Evolutionary conservation across 106 monocot genomes (phyloP).

Genomic region (Phalaenopsis equestris): DNA sequence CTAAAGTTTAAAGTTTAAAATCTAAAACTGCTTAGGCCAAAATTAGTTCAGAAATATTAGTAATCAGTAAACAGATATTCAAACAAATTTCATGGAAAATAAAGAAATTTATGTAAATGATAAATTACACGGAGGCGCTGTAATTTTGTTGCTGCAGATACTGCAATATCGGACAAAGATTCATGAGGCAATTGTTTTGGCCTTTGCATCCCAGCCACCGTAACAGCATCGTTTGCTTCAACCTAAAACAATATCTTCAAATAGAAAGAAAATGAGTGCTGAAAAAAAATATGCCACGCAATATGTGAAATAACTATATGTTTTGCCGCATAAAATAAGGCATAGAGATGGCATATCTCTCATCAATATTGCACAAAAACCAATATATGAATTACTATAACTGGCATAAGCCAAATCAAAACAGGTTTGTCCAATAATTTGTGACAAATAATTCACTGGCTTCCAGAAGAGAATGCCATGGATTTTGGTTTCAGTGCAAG

Average conservation of each 20-base stretch:
- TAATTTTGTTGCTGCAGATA: slow-evolving; percentile 87
- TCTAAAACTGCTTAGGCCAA: not conserved
- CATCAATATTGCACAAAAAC: not conserved
- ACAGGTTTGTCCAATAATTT: not conserved
- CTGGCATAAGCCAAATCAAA: too few species aligned
- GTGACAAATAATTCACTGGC: not conserved
- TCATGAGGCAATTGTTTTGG: slow-evolving; percentile 82
- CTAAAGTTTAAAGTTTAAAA: not conserved
- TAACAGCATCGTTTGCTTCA: slow-evolving; percentile 92
- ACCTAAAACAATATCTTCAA: slow-evolving; percentile 43
- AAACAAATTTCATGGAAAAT: not conserved
- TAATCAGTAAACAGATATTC: not conserved
- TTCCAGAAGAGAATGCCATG: not conserved
- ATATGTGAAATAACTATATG: not conserved
- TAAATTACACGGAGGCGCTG: slow-evolving; percentile 72
- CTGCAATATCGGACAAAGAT: slow-evolving; percentile 65
- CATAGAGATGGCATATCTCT: not conserved
- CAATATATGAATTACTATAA: not conserved
- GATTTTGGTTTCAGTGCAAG: not conserved
- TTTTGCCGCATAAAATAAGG: not conserved
- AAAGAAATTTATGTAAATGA: not conserved
- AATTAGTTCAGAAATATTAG: not conserved
- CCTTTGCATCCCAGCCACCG: slow-evolving; percentile 91
- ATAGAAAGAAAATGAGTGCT: slow-evolving; percentile 12
- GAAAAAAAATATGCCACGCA: not conserved